These are phyloP conservation scores for Hymenoscyphus occultus DNA, from an alignment of 2,329 filamentous ascomycete genomes.

Conservation along the genomic window DNA sequence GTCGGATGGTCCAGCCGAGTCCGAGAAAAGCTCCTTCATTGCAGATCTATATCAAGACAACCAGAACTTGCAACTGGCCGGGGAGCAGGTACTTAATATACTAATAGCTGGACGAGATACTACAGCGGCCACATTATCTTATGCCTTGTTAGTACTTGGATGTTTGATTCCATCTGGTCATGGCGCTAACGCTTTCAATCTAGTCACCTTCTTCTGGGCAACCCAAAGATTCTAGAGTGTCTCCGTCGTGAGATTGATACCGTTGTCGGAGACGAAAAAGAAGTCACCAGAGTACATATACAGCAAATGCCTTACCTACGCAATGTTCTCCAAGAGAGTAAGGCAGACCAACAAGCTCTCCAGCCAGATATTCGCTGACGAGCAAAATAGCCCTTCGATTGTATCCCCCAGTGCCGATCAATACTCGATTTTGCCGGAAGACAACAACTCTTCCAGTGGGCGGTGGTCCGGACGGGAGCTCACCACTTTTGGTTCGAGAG, in stretches of 20 bases:
- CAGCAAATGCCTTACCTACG: neutral
- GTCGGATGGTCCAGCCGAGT: neutral
- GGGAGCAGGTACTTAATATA: slow-evolving; percentile 35
- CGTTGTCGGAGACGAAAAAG: neutral
- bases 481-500: slow-evolving; percentile 31
- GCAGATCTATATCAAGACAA: neutral
- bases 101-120: slow-evolving; percentile 26
- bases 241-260: neutral
- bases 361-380: neutral
- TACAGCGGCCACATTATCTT: slow-evolving; percentile 29
- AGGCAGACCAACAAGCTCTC: slow-evolving; percentile 6
- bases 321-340: slow-evolving; percentile 6
- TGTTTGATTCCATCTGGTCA: neutral
- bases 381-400: slow-evolving; percentile 25
- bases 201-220: neutral
- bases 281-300: neutral
- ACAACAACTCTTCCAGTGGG: slow-evolving; percentile 30
- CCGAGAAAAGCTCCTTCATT: neutral
- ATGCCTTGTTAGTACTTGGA: slow-evolving; percentile 26
- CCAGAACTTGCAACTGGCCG: slow-evolving; percentile 11
- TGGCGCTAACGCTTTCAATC: neutral
- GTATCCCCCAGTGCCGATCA: slow-evolving; percentile 32
- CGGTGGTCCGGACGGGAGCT: slow-evolving; percentile 3
- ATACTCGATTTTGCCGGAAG: slow-evolving; percentile 25
- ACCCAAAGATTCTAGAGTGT: neutral